phyloP scores from a whole-genome alignment of 1,284 basidiomycete species.

The Hypsizygus ulmarius region DNA sequence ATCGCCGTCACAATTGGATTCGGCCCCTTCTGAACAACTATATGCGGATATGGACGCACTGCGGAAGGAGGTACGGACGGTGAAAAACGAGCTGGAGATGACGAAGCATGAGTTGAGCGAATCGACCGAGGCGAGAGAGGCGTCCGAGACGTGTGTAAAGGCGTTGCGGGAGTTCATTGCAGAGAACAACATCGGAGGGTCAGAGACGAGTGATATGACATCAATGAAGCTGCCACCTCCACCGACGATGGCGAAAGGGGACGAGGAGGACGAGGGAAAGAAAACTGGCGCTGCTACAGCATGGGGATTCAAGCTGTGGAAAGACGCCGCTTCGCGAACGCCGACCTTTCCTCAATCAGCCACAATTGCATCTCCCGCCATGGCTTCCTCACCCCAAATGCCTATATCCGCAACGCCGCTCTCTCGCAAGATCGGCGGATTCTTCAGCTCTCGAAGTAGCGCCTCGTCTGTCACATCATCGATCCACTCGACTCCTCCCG shows the following conservation, averaged over 20 bases:
- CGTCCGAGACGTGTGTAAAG: conserved; percentile 82
- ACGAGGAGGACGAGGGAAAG: conserved; percentile 40
- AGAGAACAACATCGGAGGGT: conserved; percentile 56
- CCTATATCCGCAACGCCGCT: conserved; percentile 37
- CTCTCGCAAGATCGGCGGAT: conserved; percentile 61
- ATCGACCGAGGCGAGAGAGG: conserved; percentile 79
- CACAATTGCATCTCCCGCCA: conserved; percentile 15
- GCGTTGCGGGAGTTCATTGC: conserved; percentile 85
- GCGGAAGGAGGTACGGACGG: conserved; percentile 55
- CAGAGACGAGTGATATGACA: conserved; percentile 20
- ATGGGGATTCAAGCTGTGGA: conserved; percentile 71
- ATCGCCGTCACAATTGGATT: conserved; percentile 39
- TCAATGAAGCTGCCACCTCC: conserved; percentile 51
- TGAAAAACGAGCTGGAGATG: conserved; percentile 62
- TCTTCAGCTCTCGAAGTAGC: conserved; percentile 59
- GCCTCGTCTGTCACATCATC: conserved; percentile 42
- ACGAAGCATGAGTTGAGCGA: conserved; percentile 69
- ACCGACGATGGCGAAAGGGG: conserved; percentile 45
- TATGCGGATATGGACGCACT: conserved; percentile 53
- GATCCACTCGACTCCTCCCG: conserved; percentile 19
- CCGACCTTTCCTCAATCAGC: conserved; percentile 11
- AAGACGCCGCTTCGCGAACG: conserved; percentile 21
- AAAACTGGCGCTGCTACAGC: conserved; percentile 31
- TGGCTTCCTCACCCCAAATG: conserved; percentile 21
- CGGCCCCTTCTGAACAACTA: conserved; percentile 28